Percentiles rank a stretch among this genome's conserved stretches.
These are phyloP conservation scores for Omphalotus guepiniiformis DNA, from an alignment of 768 basidiomycete species.

Conservation along the genomic window DNA sequence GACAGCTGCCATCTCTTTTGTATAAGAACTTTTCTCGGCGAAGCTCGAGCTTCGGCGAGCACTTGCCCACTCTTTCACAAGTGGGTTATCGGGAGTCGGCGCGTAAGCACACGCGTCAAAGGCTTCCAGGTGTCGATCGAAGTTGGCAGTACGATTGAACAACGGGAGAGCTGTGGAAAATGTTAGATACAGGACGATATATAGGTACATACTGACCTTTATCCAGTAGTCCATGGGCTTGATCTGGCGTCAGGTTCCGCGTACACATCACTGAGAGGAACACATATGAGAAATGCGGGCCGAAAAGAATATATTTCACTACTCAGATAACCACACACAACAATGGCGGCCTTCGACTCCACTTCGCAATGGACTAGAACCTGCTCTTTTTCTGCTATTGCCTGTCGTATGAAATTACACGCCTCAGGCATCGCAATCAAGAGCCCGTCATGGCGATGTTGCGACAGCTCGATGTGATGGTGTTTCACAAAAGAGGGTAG, in stretches of 20 bases:
- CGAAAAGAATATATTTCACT: neutral
- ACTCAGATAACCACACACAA: constrained; percentile 49
- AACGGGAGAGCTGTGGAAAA: constrained; percentile 42
- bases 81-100: constrained; percentile 36
- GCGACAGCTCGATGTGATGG: constrained; percentile 38
- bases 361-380: constrained; percentile 52
- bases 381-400: constrained; percentile 34
- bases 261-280: constrained; percentile 41
- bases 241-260: constrained; percentile 30
- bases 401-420: constrained; percentile 42
- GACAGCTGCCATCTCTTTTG: constrained; percentile 1
- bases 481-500: constrained; percentile 31
- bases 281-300: constrained; percentile 8
- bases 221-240: constrained; percentile 38
- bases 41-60: constrained; percentile 5
- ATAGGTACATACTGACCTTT: constrained; percentile 26
- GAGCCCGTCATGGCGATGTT: constrained; percentile 34
- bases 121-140: constrained; percentile 43
- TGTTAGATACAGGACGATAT: constrained; percentile 1
- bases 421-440: constrained; percentile 42
- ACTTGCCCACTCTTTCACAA: constrained; percentile 34
- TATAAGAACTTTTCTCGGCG: neutral
- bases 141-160: constrained; percentile 44
- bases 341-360: constrained; percentile 52
- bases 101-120: constrained; percentile 37